Conservation (phyloP, 148 eudicot species). For the Amaranthus hypochondriacus region DNA sequence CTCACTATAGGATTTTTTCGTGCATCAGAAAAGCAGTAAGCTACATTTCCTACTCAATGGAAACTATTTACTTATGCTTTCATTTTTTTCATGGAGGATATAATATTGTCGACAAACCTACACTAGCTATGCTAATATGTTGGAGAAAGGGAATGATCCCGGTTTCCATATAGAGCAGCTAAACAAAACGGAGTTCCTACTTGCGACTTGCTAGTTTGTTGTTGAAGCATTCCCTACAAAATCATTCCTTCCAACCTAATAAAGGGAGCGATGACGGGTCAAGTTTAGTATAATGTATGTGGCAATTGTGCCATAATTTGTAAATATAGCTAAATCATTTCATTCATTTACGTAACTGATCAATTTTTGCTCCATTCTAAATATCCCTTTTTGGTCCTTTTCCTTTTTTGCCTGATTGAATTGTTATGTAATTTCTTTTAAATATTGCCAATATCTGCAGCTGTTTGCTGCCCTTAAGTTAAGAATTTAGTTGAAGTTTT, state of each 20-base stretch:
- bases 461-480: constrained; percentile 6
- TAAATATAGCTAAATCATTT: constrained; percentile 35
- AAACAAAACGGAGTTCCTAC: background rate
- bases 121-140: background rate
- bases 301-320: constrained; percentile 34
- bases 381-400: background rate
- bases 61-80: background rate
- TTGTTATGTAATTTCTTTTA: constrained; percentile 20
- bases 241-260: constrained; percentile 24
- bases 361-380: constrained; percentile 20
- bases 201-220: background rate
- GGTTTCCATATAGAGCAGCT: constrained; percentile 4
- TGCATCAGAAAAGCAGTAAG: constrained; percentile 3
- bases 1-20: background rate
- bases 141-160: background rate
- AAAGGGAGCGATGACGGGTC: constrained; percentile 18
- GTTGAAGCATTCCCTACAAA: constrained; percentile 11
- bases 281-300: constrained; percentile 24
- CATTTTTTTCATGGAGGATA: background rate
- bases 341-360: constrained; percentile 28
- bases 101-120: background rate
- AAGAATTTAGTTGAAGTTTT: constrained; percentile 12
- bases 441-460: constrained; percentile 3
- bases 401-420: constrained; percentile 3
- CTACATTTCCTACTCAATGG: constrained; percentile 3